A percentile compares a stretch with the other conserved stretches of the same genome.
Evolutionary conservation across 164 flowering plant species (phyloP).

Genomic region (Umbellularia californica): DNA sequence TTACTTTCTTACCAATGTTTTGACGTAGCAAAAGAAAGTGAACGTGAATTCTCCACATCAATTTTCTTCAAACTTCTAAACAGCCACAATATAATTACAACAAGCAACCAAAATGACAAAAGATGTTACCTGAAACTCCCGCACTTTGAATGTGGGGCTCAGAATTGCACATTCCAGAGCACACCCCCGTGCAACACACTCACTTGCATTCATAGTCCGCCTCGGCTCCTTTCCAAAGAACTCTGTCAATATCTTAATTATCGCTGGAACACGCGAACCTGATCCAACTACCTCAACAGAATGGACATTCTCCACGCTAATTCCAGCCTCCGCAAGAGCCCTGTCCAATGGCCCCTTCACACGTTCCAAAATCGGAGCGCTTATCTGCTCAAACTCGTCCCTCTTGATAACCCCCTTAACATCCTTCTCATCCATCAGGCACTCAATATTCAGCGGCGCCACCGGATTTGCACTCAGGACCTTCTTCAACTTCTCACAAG

Average conservation of each 20-base stretch:
- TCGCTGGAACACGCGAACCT: slow-evolving; percentile 84
- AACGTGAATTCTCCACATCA: no score
- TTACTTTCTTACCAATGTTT: no score
- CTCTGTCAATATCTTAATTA: slow-evolving; percentile 71
- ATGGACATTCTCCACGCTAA: slow-evolving; percentile 56
- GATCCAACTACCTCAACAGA: slow-evolving; percentile 90
- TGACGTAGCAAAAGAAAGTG: no score
- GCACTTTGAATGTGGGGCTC: slow-evolving; percentile 88
- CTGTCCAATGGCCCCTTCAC: slow-evolving; percentile 74
- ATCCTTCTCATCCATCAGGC: slow-evolving; percentile 96
- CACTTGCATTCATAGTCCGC: slow-evolving; percentile 96
- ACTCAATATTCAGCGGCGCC: slow-evolving; percentile 88
- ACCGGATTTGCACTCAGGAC: slow-evolving; percentile 85
- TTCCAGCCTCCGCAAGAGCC: slow-evolving; percentile 76
- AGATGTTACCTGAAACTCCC: slow-evolving; percentile 71
- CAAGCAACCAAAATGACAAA: neutral
- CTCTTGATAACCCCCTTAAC: slow-evolving; percentile 79
- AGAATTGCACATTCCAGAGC: slow-evolving; percentile 88
- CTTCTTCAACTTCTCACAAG: slow-evolving; percentile 84
- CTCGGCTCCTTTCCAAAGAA: slow-evolving; percentile 88
- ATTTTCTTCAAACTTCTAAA: no score
- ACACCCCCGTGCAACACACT: slow-evolving; percentile 83
- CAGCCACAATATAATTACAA: no score
- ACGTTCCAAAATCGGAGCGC: slow-evolving; percentile 74
- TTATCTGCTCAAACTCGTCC: slow-evolving; percentile 78